Evolutionary conservation across 2,329 filamentous ascomycete genomes (phyloP).

Genomic region (Blumeriella jaapii): DNA sequence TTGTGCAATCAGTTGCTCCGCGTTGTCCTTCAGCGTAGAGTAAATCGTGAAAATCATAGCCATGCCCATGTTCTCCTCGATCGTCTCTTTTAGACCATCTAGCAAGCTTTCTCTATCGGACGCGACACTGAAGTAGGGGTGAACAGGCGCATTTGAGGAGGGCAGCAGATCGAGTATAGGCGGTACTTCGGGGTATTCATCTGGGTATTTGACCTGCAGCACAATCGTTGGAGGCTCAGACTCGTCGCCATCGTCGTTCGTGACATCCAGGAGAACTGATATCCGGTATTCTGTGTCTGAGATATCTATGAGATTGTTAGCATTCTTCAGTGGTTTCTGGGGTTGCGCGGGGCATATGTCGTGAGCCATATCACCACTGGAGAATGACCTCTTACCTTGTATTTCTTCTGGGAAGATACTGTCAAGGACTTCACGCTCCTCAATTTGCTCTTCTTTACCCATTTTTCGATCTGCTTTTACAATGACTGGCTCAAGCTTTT

Average conservation of each 20-base stretch:
- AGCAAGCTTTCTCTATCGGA: conserved; percentile 70
- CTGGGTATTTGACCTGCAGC: conserved; percentile 81
- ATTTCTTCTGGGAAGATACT: conserved; percentile 99
- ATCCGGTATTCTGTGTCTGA: conserved; percentile 84
- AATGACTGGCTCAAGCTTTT: neutral
- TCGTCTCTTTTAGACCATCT: conserved; percentile 56
- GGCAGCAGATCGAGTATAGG: conserved; percentile 71
- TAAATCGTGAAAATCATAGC: conserved; percentile 94
- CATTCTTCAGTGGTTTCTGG: neutral
- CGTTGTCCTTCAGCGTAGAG: conserved; percentile 75
- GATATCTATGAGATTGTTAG: conserved; percentile 49
- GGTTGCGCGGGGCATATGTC: conserved; percentile 1
- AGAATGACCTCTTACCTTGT: conserved; percentile 46
- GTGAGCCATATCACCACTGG: neutral
- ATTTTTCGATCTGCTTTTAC: conserved; percentile 30
- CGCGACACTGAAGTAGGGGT: conserved; percentile 67
- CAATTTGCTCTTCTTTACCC: conserved; percentile 77
- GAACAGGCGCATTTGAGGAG: conserved; percentile 55
- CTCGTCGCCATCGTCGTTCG: conserved; percentile 49
- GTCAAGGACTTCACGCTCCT: conserved; percentile 95
- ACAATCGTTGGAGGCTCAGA: conserved; percentile 59
- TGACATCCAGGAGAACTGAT: conserved; percentile 71
- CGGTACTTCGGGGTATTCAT: conserved; percentile 77
- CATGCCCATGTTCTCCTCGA: conserved; percentile 92
- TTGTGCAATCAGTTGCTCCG: conserved; percentile 72